phyloP scores from a whole-genome alignment of 75 land plant genomes.

The Pinus tabuliformis region DNA sequence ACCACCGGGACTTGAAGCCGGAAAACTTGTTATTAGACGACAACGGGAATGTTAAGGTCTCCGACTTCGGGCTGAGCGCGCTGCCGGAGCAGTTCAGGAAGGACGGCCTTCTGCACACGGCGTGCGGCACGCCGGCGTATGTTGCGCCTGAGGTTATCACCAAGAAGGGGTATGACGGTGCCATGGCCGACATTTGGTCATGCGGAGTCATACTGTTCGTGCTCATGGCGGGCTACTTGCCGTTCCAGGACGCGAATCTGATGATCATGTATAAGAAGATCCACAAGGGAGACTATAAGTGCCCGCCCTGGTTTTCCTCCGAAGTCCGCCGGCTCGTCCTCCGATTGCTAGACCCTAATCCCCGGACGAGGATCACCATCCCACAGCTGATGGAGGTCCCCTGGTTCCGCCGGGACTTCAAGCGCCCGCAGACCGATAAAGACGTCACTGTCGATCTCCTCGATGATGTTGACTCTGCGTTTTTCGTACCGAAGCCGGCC shows the following conservation, averaged over 20 bases:
- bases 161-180: constrained; percentile 48
- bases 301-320: constrained; percentile 48
- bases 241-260: constrained; percentile 7
- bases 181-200: constrained; percentile 54
- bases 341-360: constrained; percentile 35
- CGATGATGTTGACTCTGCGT: background rate
- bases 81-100: constrained; percentile 38
- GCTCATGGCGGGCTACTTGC: constrained; percentile 26
- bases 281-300: constrained; percentile 36
- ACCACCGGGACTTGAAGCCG: constrained; percentile 58
- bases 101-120: constrained; percentile 63
- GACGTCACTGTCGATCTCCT: background rate
- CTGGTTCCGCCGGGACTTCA: constrained; percentile 14
- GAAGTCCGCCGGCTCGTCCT: constrained; percentile 27
- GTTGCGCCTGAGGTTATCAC: constrained; percentile 66
- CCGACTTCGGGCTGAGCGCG: constrained; percentile 64
- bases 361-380: constrained; percentile 26
- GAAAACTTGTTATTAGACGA: constrained; percentile 60
- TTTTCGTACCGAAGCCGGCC: constrained; percentile 12
- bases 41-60: constrained; percentile 45
- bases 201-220: constrained; percentile 45
- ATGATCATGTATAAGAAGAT: constrained; percentile 22
- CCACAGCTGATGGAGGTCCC: constrained; percentile 14
- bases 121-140: constrained; percentile 68
- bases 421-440: background rate